Conservation (phyloP, 73 alveolate species). For the Paramecium octaurelia region DNA sequence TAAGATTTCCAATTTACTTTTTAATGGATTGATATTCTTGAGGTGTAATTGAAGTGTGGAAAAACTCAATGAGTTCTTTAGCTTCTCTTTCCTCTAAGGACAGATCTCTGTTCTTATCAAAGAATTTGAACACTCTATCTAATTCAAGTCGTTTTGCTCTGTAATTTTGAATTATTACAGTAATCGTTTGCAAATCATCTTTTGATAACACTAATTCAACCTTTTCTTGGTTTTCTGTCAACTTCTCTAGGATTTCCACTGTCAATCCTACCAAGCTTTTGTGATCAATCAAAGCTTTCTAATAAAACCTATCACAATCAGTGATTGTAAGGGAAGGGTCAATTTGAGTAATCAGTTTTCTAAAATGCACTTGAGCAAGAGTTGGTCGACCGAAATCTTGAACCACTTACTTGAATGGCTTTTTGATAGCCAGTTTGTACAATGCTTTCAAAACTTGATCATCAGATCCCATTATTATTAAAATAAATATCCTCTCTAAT, state of each 20-base stretch:
- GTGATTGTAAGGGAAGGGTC: not conserved
- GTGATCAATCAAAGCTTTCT: not conserved
- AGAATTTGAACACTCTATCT: slow-evolving; percentile 8
- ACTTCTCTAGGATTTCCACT: not conserved
- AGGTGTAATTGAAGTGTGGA: not conserved
- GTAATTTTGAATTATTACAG: not conserved
- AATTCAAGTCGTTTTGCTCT: not conserved
- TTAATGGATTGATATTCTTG: not conserved
- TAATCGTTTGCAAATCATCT: not conserved
- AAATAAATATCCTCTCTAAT: not conserved
- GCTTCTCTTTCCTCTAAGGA: not conserved
- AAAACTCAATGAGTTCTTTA: not conserved
- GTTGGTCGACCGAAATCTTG: not conserved
- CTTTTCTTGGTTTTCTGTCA: not conserved
- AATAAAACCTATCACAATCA: not conserved
- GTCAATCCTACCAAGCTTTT: not conserved
- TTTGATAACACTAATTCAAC: not conserved
- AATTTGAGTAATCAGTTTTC: not conserved
- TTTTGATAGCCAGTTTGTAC: not conserved
- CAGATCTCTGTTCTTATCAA: not conserved
- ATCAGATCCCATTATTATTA: not conserved
- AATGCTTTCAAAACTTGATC: not conserved
- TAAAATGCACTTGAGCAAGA: not conserved
- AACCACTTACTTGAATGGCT: not conserved
- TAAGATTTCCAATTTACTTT: not conserved